phyloP scores from a whole-genome alignment of 2,329 filamentous ascomycete species.

The Escovopsis sp. region DNA sequence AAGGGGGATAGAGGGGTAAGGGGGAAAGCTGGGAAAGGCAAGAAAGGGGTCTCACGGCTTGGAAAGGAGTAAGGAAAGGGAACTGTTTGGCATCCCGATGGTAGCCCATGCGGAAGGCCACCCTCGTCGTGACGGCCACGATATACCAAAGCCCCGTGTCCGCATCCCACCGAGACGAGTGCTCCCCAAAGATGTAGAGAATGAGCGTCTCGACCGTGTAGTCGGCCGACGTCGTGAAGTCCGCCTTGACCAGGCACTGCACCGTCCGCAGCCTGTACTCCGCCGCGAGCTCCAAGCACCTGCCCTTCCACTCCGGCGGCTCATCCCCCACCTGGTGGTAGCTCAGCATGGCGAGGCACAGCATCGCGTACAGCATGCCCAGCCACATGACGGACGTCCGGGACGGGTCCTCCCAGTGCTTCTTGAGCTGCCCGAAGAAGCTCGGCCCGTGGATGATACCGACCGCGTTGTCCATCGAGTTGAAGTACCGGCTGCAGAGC shows the following conservation, averaged over 20 bases:
- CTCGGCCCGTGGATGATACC: slow-evolving; percentile 71
- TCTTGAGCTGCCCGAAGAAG: slow-evolving; percentile 57
- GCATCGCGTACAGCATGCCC: slow-evolving; percentile 59
- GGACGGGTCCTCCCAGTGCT: slow-evolving; percentile 55
- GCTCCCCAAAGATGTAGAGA: slow-evolving; percentile 62
- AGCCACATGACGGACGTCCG: slow-evolving; percentile 66
- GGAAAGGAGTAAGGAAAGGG: slow-evolving; percentile 53
- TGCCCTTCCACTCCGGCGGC: slow-evolving; percentile 61
- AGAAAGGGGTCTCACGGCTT: slow-evolving; percentile 52
- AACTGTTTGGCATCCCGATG: slow-evolving; percentile 67
- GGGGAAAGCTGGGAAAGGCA: no score
- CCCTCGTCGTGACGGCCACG: slow-evolving; percentile 36
- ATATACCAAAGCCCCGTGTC: slow-evolving; percentile 52
- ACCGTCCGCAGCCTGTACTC: slow-evolving; percentile 59
- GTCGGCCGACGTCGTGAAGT: slow-evolving; percentile 60
- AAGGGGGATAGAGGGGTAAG: no score
- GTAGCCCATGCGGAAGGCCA: slow-evolving; percentile 56
- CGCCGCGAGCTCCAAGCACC: slow-evolving; percentile 40
- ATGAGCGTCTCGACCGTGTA: slow-evolving; percentile 68
- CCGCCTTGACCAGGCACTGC: slow-evolving; percentile 59
- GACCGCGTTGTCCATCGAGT: slow-evolving; percentile 56
- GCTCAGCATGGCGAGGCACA: slow-evolving; percentile 63
- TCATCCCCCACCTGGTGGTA: slow-evolving; percentile 70
- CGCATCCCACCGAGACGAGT: slow-evolving; percentile 56
- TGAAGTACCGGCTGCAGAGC: slow-evolving; percentile 80